Percentiles rank a stretch among this genome's conserved stretches.
phyloP scores from a whole-genome alignment of 1,284 basidiomycete species.

The Ustilago hordei region DNA sequence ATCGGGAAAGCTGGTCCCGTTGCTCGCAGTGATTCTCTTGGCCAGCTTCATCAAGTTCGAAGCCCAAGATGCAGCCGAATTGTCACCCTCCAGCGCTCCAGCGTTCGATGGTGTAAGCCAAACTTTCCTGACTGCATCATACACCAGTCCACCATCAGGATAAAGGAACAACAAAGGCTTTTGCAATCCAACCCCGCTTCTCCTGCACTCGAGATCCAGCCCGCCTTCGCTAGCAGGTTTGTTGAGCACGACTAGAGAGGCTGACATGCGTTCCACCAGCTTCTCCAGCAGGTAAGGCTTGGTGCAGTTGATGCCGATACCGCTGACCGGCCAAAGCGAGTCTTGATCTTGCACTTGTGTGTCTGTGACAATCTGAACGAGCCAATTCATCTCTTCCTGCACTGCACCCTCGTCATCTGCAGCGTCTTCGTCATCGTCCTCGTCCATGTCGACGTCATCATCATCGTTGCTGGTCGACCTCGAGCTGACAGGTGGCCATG shows the following conservation, averaged over 20 bases:
- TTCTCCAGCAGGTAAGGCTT: slow-evolving; percentile 52
- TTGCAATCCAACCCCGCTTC: slow-evolving; percentile 14
- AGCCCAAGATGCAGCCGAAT: slow-evolving; percentile 46
- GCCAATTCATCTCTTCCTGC: slow-evolving; percentile 50
- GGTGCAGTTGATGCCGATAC: slow-evolving; percentile 65
- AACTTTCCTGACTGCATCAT: slow-evolving; percentile 52
- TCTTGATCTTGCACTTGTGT: slow-evolving; percentile 38
- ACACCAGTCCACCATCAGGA: slow-evolving; percentile 63
- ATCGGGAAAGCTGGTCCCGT: slow-evolving; percentile 10
- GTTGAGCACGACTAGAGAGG: slow-evolving; percentile 35
- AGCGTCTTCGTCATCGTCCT: slow-evolving; percentile 31
- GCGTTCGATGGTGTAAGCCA: slow-evolving; percentile 45
- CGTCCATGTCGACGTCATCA: slow-evolving; percentile 39
- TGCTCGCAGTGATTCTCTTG: slow-evolving; percentile 19
- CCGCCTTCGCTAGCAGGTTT: slow-evolving; percentile 19
- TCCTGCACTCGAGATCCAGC: slow-evolving; percentile 19
- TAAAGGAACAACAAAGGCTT: slow-evolving; percentile 62
- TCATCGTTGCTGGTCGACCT: background rate
- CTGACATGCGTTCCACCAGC: slow-evolving; percentile 49
- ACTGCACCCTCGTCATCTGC: slow-evolving; percentile 23
- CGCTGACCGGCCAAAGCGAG: slow-evolving; percentile 47
- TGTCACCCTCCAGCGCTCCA: slow-evolving; percentile 17
- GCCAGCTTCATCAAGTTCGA: slow-evolving; percentile 47
- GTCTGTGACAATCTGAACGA: slow-evolving; percentile 40
- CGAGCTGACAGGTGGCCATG: slow-evolving; percentile 38